phyloP scores from a whole-genome alignment of 2,329 filamentous ascomycete species.

The Graphilbum fragrans region DNA sequence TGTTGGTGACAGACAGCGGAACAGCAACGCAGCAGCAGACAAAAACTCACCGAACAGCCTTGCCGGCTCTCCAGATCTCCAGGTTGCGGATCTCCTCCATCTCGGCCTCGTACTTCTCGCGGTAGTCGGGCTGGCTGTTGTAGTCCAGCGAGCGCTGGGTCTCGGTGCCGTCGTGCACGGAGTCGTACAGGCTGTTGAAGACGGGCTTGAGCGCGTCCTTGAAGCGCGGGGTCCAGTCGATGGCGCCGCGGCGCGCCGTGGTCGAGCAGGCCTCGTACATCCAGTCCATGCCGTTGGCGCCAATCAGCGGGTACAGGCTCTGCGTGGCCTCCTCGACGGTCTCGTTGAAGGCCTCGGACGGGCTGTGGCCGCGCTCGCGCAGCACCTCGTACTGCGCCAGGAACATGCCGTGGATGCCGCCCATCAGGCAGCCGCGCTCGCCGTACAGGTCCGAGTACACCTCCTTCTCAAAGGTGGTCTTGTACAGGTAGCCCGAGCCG shows the following conservation, averaged over 20 bases:
- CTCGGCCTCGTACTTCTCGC: conserved; percentile 94
- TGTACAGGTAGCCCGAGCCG: conserved; percentile 96
- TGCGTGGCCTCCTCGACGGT: conserved; percentile 99
- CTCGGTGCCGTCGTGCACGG: conserved; percentile 83
- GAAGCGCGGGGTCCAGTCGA: conserved; percentile 96
- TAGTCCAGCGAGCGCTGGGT: conserved; percentile 94
- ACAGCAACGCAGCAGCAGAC: conserved; percentile 16
- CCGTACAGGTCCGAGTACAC: conserved; percentile 99
- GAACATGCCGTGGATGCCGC: conserved; percentile 99
- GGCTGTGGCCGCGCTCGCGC: conserved; percentile 94
- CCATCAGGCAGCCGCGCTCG: conserved; percentile 99
- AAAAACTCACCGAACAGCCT: conserved; percentile 64
- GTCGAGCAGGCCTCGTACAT: conserved; percentile 99
- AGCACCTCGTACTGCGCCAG: conserved; percentile 99
- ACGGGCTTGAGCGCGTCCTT: conserved; percentile 98
- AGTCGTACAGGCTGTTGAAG: conserved; percentile 94
- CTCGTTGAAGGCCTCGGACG: conserved; percentile 99
- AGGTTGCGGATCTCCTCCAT: conserved; percentile 96
- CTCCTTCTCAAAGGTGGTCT: conserved; percentile 99
- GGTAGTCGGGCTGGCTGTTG: conserved; percentile 93
- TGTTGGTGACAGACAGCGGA: not conserved
- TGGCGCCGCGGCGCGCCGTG: conserved; percentile 93
- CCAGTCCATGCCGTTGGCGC: conserved; percentile 98
- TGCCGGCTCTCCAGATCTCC: conserved; percentile 98
- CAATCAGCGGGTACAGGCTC: conserved; percentile 94